Base-by-base conservation (phyloP, 495 filamentous ascomycete genomes). In the Jackrogersella minutella region DNA sequence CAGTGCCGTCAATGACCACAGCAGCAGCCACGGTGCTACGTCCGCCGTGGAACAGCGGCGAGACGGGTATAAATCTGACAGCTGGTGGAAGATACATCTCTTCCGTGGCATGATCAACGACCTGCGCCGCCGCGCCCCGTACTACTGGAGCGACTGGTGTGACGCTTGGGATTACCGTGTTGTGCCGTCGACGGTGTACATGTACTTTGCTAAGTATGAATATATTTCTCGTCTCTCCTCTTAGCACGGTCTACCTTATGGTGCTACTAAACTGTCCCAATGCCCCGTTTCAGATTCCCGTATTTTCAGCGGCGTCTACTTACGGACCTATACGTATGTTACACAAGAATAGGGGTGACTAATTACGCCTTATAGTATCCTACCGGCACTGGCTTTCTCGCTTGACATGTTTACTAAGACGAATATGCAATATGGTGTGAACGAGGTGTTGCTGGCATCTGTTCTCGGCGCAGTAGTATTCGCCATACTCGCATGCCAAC, bases 101-200 rank as follows among this genome's bases (percentile, higher is more conserved):
- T 84, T 84, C 68, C 78, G 80, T n/a, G 86, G 91, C 64, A 93
- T 95, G 87, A 72, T 85, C 36, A 86, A 91, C 66, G 91, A 95
- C 77, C 70, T 93, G 52, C 86, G 85, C 58, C 85, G 91, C 49
- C 80, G 91, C 60, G 84, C 82, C 3, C 91, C 91, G 8, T 93
- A 82, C 73, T 95, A 93, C 69, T 80, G 77, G 78, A 90, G 86
- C 73, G 91, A 95, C 77, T 93, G 88, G 89, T 81, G 77, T 26
- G 91, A 94, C 78, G 91, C 91, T 2, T 93, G 90, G 90, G 87
- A 93, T 74, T 95, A 95, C 78, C 85, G 91, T 31, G 88, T 93
- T 34, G 81, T 95, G 24, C 90, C 91, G 31, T 89, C 88, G 22
- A 93, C 91, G 31, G 81, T 95, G 44, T 93, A 93, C 76, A 95